A percentile compares a stretch with the other conserved stretches of the same genome.
These are phyloP conservation scores for Candida arabinofermentans DNA, from an alignment of 805 yeast genomes.

Conservation along the genomic window DNA sequence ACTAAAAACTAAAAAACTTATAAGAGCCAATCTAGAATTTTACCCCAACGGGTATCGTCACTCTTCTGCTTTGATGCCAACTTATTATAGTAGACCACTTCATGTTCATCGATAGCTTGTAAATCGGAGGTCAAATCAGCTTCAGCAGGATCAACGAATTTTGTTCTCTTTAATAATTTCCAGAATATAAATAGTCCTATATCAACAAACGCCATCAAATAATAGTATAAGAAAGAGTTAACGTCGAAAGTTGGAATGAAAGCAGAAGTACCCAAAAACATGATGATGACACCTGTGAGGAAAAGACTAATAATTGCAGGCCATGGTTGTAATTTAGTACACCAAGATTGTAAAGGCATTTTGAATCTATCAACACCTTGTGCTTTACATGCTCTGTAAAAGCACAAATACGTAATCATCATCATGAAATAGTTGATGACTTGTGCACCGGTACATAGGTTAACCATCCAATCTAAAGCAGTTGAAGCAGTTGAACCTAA, in stretches of 20 bases:
- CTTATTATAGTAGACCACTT: background rate
- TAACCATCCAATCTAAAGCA: background rate
- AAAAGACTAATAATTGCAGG: background rate
- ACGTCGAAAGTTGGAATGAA: background rate
- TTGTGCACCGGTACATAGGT: background rate
- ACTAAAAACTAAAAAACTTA: background rate
- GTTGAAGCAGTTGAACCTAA: background rate
- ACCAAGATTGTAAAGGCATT: background rate
- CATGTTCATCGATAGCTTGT: background rate
- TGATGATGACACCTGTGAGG: background rate
- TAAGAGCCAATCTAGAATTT: background rate
- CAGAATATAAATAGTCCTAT: background rate
- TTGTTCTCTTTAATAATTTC: background rate
- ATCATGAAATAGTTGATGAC: background rate
- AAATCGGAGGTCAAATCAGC: background rate
- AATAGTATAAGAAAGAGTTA: background rate
- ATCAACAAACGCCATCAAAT: background rate
- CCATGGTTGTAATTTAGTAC: conserved; percentile 1
- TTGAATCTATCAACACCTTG: background rate
- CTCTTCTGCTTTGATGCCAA: background rate
- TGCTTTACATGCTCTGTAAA: background rate
- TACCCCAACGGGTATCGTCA: background rate
- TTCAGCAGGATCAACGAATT: background rate
- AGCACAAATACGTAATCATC: background rate
- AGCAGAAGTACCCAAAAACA: background rate